These are phyloP conservation scores for Agaricus subrufescens DNA, from an alignment of 768 basidiomycete species.

Conservation along the genomic window DNA sequence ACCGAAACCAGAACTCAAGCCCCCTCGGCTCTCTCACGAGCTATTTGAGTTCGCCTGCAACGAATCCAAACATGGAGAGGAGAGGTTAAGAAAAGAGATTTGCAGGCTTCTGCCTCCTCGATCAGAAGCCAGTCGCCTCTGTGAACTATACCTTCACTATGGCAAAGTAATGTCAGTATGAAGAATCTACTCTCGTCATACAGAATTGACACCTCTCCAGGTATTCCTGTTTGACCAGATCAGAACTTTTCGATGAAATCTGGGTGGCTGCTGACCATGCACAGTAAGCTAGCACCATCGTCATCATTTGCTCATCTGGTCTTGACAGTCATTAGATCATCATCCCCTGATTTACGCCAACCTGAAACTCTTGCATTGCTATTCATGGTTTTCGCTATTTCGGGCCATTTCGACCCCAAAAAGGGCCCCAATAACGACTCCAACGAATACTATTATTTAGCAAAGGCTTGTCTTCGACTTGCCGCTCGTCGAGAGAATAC, in stretches of 20 bases:
- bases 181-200: neutral
- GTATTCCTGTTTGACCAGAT: slow-evolving; percentile 47
- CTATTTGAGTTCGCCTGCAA: slow-evolving; percentile 28
- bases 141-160: slow-evolving; percentile 62
- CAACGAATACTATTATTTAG: slow-evolving; percentile 57
- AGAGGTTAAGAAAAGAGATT: slow-evolving; percentile 37
- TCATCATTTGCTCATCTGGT: neutral
- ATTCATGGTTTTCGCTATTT: slow-evolving; percentile 64
- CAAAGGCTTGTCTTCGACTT: slow-evolving; percentile 47
- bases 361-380: slow-evolving; percentile 46
- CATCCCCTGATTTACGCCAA: slow-evolving; percentile 6
- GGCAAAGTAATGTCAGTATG: slow-evolving; percentile 51
- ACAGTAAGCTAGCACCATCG: slow-evolving; percentile 28
- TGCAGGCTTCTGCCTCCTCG: slow-evolving; percentile 48
- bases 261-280: slow-evolving; percentile 49
- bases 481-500: slow-evolving; percentile 46
- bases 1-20: slow-evolving; percentile 12
- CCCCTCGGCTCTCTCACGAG: slow-evolving; percentile 6
- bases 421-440: slow-evolving; percentile 47
- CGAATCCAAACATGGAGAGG: slow-evolving; percentile 27
- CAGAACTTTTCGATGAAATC: slow-evolving; percentile 54
- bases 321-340: neutral
- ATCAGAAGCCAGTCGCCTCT: slow-evolving; percentile 55
- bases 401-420: slow-evolving; percentile 52
- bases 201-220: slow-evolving; percentile 25